These are phyloP conservation scores for Rhizomucor miehei DNA, from an alignment of 371 early-diverging fungal genomes.

Conservation along the genomic window DNA sequence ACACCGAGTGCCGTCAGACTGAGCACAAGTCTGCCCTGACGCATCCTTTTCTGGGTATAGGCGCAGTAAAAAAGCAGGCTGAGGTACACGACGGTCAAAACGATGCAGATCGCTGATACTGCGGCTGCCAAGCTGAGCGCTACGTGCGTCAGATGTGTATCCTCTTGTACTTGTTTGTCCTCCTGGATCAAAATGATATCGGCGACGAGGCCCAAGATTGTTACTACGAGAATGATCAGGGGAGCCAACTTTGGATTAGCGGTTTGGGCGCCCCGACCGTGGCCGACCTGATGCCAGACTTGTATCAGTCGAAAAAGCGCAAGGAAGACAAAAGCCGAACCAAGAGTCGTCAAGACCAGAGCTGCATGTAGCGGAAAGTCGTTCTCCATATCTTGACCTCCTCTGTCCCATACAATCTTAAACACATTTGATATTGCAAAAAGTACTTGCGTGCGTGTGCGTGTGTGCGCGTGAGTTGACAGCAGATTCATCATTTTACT, in stretches of 20 bases:
- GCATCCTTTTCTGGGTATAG: neutral
- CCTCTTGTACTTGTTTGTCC: neutral
- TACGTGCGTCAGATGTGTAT: neutral
- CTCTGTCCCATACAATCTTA: slow-evolving; percentile 9
- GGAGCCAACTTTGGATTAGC: slow-evolving; percentile 1
- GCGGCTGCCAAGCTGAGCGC: neutral
- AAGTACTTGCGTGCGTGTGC: neutral
- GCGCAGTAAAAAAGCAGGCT: too few relatives aligned
- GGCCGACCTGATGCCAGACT: slow-evolving; percentile 9
- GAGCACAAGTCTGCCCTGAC: slow-evolving; percentile 1
- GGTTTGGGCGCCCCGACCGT: slow-evolving; percentile 1
- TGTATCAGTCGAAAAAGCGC: slow-evolving; percentile 10
- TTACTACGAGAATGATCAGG: neutral
- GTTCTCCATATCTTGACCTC: slow-evolving; percentile 1
- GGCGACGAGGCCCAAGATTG: slow-evolving; percentile 1
- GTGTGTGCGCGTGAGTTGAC: neutral
- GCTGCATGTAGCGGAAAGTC: slow-evolving; percentile 13
- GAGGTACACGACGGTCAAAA: neutral
- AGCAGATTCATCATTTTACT: neutral
- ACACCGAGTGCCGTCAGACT: neutral
- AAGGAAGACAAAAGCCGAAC: slow-evolving; percentile 1
- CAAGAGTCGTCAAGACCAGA: slow-evolving; percentile 5
- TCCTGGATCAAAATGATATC: neutral
- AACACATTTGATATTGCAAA: slow-evolving; percentile 6
- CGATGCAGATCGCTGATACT: neutral